Base-by-base conservation (phyloP, 148 eudicot genomes). In the Vaccinium vitisidaea region DNA sequence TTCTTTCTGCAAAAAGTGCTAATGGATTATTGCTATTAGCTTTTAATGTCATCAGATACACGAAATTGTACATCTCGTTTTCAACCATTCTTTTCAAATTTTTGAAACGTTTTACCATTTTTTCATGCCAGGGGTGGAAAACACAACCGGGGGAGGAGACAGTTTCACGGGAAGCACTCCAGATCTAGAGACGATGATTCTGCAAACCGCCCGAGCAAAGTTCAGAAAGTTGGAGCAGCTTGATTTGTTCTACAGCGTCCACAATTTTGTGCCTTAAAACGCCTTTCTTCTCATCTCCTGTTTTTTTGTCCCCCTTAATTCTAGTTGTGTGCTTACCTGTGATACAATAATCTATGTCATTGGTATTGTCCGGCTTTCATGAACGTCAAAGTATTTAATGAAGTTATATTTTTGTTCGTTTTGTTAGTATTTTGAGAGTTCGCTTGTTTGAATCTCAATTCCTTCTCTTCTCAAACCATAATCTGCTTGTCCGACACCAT, bases 111-210 rank as follows among this genome's bases (percentile, higher is more conserved):
- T 48, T 48, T 48, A 10, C 43, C 55, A 18, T 25, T 77, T 82
- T 82, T 71, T 46, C 69, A 16, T 55, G 6, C 70, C 90, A 96
- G 99, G 92, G 98, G 99, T 84, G 97, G 98, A 81, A 93, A 79
- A 85, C 48, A 79, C 81, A 84, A 82, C 49, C 85, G 90, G 71
- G 94, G 98, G 6, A 92, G 98, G 83, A 88, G 91, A 82, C 85
- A 84, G n/a, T 89, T 85, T 54, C 88, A 92, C 43, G 92, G 95
- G 79, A 91, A 90, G 84, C 89, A 85, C 67, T 86, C 88, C 18
- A 91, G 94, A 23, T 89, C 91, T 2, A 92, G 97, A 50, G 97
- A 90, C 3, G 87, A 89, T 25, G 91, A 91, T 76, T 84, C 86
- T 30, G 87, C 78, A 10, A 86, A 89, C 61, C 99, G 98, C 54